Conservation (phyloP, 2,329 filamentous ascomycete species). For the Aspergillus hiratsukae region DNA sequence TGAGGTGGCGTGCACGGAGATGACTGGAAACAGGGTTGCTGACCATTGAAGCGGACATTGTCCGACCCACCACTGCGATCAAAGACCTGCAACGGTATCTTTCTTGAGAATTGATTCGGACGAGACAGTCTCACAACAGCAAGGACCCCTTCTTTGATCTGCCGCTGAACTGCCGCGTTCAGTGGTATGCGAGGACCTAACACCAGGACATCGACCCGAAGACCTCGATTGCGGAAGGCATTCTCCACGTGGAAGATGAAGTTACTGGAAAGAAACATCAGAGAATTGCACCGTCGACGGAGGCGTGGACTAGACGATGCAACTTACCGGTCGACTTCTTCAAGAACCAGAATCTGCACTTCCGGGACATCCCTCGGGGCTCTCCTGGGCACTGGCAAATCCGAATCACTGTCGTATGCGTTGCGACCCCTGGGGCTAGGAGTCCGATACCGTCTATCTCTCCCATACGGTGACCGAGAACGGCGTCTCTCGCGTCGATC, state of each 20-base stretch:
- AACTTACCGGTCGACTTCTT: constrained; percentile 61
- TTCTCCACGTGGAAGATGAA: constrained; percentile 81
- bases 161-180: constrained; percentile 73
- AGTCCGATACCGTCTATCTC: constrained; percentile 63
- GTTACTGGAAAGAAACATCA: constrained; percentile 46
- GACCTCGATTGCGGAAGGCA: constrained; percentile 64
- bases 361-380: constrained; percentile 76
- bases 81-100: constrained; percentile 79
- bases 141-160: constrained; percentile 83
- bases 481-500: constrained; percentile 56
- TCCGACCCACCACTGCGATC: constrained; percentile 69
- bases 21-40: constrained; percentile 14
- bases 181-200: constrained; percentile 72
- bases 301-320: neutral
- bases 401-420: constrained; percentile 54
- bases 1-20: neutral
- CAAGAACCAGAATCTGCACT: constrained; percentile 78
- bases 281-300: constrained; percentile 6
- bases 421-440: constrained; percentile 60
- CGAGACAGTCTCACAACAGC: constrained; percentile 75
- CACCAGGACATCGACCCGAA: constrained; percentile 75
- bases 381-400: constrained; percentile 68
- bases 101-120: constrained; percentile 63
- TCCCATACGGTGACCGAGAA: constrained; percentile 64
- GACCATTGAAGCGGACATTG: constrained; percentile 73